A percentile compares a stretch with the other conserved stretches of the same genome.
Conservation (phyloP, 2,329 filamentous ascomycete genomes). For the Aspergillus neoniger region DNA sequence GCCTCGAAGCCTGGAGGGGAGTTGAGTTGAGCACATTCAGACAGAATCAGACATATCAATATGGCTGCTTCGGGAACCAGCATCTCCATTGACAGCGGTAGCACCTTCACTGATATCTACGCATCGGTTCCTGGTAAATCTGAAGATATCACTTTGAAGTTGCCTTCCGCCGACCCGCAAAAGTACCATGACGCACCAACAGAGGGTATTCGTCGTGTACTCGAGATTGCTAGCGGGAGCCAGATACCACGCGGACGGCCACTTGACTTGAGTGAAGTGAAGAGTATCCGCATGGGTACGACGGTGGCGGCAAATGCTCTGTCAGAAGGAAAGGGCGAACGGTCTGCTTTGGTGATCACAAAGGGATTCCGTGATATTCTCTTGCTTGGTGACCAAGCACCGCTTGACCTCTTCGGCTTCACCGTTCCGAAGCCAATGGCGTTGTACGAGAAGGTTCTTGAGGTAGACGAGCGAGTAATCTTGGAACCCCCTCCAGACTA, state of each 20-base stretch:
- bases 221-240: constrained; percentile 9
- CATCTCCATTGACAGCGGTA: constrained; percentile 16
- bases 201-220: constrained; percentile 15
- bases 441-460: constrained; percentile 27
- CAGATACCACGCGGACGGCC: constrained; percentile 12
- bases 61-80: constrained; percentile 14
- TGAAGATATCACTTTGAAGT: constrained; percentile 15
- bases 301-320: constrained; percentile 88
- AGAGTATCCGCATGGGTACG: constrained; percentile 78
- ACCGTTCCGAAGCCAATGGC: constrained; percentile 75
- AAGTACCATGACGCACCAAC: constrained; percentile 16
- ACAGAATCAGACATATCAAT: neutral
- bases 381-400: constrained; percentile 80
- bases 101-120: constrained; percentile 13
- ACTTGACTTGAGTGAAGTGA: constrained; percentile 21
- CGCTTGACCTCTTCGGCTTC: constrained; percentile 83
- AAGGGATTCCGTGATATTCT: constrained; percentile 82
- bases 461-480: constrained; percentile 50
- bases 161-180: constrained; percentile 14
- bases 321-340: constrained; percentile 32
- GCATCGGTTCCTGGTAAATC: constrained; percentile 12
- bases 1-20: neutral
- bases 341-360: constrained; percentile 53
- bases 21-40: neutral
- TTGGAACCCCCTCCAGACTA: constrained; percentile 29